phyloP scores from a whole-genome alignment of 129 eudicot species.

The Flaveria sonorensis region DNA sequence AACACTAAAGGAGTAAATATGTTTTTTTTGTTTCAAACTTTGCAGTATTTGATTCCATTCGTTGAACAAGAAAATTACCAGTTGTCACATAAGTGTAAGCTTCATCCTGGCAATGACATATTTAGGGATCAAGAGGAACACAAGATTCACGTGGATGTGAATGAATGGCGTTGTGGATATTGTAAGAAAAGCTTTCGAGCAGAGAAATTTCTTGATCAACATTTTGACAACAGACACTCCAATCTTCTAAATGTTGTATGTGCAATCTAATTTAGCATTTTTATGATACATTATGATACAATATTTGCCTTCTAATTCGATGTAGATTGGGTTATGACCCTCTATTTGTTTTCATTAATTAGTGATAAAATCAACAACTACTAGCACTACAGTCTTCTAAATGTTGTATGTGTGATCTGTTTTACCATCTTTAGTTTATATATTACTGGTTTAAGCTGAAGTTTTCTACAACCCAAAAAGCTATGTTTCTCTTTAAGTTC shows the following conservation, averaged over 20 bases:
- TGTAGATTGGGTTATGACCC: no score
- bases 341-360: no score
- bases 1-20: slow-evolving; percentile 1
- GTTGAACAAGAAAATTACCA: slow-evolving; percentile 73
- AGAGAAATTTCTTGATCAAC: slow-evolving; percentile 82
- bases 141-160: slow-evolving; percentile 82
- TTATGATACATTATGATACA: slow-evolving; percentile 7
- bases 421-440: slow-evolving; percentile 12
- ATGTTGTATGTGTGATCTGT: slow-evolving; percentile 53
- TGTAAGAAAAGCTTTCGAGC: slow-evolving; percentile 88
- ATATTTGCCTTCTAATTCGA: no score
- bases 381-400: slow-evolving; percentile 74
- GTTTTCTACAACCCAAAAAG: background rate
- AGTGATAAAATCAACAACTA: background rate
- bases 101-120: slow-evolving; percentile 80
- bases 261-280: slow-evolving; percentile 28
- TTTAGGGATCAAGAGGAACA: slow-evolving; percentile 93
- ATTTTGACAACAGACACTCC: slow-evolving; percentile 87
- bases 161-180: slow-evolving; percentile 97
- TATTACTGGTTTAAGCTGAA: background rate
- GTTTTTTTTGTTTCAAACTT: background rate
- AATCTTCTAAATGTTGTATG: slow-evolving; percentile 87
- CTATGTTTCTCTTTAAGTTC: slow-evolving; percentile 14
- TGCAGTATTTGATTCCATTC: slow-evolving; percentile 93
- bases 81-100: slow-evolving; percentile 65